A percentile compares a stretch with the other conserved stretches of the same genome.
Conservation (phyloP, 768 basidiomycete species). For the Boletus rubescentipes region DNA sequence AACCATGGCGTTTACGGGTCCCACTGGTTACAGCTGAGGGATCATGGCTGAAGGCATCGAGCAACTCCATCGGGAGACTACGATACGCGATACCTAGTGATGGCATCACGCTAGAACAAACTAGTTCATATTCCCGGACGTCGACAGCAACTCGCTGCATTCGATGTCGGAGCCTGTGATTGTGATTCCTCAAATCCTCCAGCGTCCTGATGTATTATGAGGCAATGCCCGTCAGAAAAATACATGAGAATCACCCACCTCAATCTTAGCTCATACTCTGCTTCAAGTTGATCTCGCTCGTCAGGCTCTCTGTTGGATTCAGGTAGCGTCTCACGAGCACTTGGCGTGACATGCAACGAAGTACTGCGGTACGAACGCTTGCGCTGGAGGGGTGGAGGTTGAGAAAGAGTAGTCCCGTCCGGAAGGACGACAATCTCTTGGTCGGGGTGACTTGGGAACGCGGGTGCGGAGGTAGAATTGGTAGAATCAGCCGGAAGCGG, state of each 20-base stretch:
- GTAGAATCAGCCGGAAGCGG: constrained; percentile 8
- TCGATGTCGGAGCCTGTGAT: constrained; percentile 65
- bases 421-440: constrained; percentile 4
- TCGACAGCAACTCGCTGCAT: constrained; percentile 62
- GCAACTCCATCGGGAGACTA: constrained; percentile 59
- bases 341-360: constrained; percentile 35
- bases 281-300: constrained; percentile 43
- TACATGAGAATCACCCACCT: constrained; percentile 18
- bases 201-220: constrained; percentile 46
- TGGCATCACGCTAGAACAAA: constrained; percentile 52
- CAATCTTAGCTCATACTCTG: constrained; percentile 51
- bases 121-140: constrained; percentile 63
- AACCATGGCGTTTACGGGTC: constrained; percentile 60
- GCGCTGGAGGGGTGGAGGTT: neutral
- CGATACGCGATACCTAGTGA: constrained; percentile 47
- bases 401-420: neutral
- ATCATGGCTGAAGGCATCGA: constrained; percentile 76
- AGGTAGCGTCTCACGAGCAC: constrained; percentile 30
- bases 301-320: constrained; percentile 42
- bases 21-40: constrained; percentile 71
- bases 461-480: neutral
- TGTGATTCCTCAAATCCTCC: constrained; percentile 57
- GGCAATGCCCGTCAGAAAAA: neutral
- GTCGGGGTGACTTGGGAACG: neutral
- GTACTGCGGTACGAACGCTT: constrained; percentile 27